A percentile compares a stretch with the other conserved stretches of the same genome.
phyloP scores from a whole-genome alignment of 2,329 filamentous ascomycete genomes.

The Epichloe scottii region DNA sequence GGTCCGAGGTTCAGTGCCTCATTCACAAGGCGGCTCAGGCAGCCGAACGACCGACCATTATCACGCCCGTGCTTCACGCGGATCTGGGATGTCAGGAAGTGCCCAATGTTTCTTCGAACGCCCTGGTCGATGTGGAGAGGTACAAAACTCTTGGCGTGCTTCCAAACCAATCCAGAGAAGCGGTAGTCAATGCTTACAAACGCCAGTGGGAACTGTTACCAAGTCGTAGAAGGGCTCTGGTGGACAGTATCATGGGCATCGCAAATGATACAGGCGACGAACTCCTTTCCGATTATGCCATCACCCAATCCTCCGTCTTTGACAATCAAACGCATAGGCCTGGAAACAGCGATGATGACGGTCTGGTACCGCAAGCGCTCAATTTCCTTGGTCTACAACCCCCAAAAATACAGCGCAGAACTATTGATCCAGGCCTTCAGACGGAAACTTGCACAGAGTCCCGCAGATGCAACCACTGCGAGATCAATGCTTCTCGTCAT shows the following conservation, averaged over 20 bases:
- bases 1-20: slow-evolving; percentile 33
- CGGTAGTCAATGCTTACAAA: slow-evolving; percentile 26
- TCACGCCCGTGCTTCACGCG: slow-evolving; percentile 18
- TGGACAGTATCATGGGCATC: slow-evolving; percentile 21
- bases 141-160: slow-evolving; percentile 26
- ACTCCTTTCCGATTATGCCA: slow-evolving; percentile 23
- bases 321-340: slow-evolving; percentile 23
- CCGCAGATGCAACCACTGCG: slow-evolving; percentile 18
- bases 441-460: slow-evolving; percentile 19
- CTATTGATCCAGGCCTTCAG: slow-evolving; percentile 23
- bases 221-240: slow-evolving; percentile 16
- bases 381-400: slow-evolving; percentile 21
- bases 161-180: slow-evolving; percentile 22
- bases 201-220: slow-evolving; percentile 27
- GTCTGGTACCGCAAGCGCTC: slow-evolving; percentile 20
- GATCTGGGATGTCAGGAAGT: slow-evolving; percentile 21
- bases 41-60: slow-evolving; percentile 18
- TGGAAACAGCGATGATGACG: slow-evolving; percentile 17
- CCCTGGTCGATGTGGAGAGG: slow-evolving; percentile 18
- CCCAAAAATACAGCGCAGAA: slow-evolving; percentile 24
- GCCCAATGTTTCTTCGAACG: slow-evolving; percentile 13
- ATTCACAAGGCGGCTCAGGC: slow-evolving; percentile 23
- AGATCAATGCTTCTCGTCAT: slow-evolving; percentile 22
- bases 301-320: slow-evolving; percentile 26
- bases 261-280: slow-evolving; percentile 24